phyloP scores from a whole-genome alignment of 192 early-diverging fungal genomes.

The Obelidium mucronatum region DNA sequence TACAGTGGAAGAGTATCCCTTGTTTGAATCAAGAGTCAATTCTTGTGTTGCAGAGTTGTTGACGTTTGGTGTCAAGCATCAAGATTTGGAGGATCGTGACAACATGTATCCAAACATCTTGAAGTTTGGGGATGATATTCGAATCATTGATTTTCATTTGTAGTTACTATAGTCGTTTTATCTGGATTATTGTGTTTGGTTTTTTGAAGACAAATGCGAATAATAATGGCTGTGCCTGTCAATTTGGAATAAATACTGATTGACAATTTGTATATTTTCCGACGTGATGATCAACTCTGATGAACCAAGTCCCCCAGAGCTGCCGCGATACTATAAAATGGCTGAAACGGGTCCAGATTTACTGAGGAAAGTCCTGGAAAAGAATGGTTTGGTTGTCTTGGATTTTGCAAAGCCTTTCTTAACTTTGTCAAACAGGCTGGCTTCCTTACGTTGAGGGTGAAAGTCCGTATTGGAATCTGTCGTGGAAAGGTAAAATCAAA shows the following conservation, averaged over 20 bases:
- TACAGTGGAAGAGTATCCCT: background rate
- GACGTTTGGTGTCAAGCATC: background rate
- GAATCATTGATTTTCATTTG: background rate
- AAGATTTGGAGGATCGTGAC: background rate
- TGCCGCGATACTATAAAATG: constrained; percentile 38
- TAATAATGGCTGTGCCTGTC: too few relatives aligned
- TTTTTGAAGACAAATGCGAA: too few relatives aligned
- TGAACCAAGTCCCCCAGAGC: background rate
- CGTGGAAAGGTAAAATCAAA: constrained; percentile 50
- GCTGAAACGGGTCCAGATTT: constrained; percentile 42
- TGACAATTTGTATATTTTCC: background rate
- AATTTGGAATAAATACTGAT: too few relatives aligned
- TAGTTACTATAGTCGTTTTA: too few relatives aligned
- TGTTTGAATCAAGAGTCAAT: background rate
- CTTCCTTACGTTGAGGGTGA: constrained; percentile 40
- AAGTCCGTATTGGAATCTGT: constrained; percentile 51
- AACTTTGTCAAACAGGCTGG: constrained; percentile 36
- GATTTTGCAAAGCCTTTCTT: background rate
- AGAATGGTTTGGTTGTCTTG: constrained; percentile 11
- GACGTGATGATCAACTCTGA: constrained; percentile 7
- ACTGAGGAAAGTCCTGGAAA: constrained; percentile 39
- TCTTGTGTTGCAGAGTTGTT: background rate
- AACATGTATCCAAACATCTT: background rate
- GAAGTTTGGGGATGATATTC: background rate
- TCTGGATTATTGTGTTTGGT: too few relatives aligned